Evolutionary conservation across 2,329 filamentous ascomycete genomes (phyloP).

Genomic region (Sclerotinia minor): DNA sequence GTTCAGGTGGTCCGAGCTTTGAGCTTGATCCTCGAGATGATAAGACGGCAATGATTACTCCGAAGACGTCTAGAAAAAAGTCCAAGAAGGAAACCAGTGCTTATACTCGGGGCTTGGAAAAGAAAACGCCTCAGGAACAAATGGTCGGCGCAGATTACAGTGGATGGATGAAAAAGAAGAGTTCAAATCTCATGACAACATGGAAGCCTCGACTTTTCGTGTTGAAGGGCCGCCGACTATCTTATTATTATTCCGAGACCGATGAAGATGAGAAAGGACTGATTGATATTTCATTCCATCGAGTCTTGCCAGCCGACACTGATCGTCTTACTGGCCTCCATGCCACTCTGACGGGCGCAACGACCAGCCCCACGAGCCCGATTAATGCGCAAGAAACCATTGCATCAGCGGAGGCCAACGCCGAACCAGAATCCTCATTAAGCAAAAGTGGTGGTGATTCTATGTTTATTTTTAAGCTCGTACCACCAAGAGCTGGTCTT

Average conservation of each 20-base stretch:
- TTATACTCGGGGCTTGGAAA: conserved; percentile 82
- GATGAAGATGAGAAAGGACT: conserved; percentile 92
- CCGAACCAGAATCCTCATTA: conserved; percentile 43
- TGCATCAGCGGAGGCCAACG: conserved; percentile 47
- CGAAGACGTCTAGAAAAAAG: conserved; percentile 60
- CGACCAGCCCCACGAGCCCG: conserved; percentile 58
- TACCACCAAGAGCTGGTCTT: conserved; percentile 83
- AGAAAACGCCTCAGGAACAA: conserved; percentile 78
- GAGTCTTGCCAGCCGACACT: conserved; percentile 90
- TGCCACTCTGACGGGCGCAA: conserved; percentile 87
- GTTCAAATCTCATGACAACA: conserved; percentile 90
- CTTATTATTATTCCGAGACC: conserved; percentile 94
- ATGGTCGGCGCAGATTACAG: conserved; percentile 87
- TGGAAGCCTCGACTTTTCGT: conserved; percentile 98
- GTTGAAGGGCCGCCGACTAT: conserved; percentile 83
- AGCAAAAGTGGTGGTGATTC: conserved; percentile 54
- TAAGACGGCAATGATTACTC: conserved; percentile 54
- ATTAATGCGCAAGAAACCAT: conserved; percentile 50
- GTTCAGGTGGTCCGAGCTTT: conserved; percentile 67
- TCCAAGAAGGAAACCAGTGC: conserved; percentile 94
- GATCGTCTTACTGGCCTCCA: conserved; percentile 89
- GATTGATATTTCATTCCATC: conserved; percentile 96
- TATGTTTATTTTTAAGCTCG: conserved; percentile 97
- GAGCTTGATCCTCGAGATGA: conserved; percentile 75
- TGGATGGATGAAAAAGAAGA: conserved; percentile 99